These are phyloP conservation scores for Puccinellia tenuiflora DNA, from an alignment of 176 grass and related monocot genomes.

Conservation along the genomic window DNA sequence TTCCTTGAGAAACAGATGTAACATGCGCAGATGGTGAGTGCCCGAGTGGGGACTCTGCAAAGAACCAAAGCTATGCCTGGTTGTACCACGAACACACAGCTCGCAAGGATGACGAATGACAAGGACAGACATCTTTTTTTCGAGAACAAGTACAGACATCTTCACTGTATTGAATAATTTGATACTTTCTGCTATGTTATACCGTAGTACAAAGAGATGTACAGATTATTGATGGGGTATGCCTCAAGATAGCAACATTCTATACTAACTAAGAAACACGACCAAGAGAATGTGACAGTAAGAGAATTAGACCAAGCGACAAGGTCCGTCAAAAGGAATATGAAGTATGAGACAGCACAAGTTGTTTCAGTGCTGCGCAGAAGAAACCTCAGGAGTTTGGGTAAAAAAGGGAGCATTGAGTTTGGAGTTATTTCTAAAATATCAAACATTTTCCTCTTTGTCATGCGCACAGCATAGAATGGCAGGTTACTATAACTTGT, in stretches of 20 bases:
- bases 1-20: conserved; percentile 43
- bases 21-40: conserved; percentile 21
- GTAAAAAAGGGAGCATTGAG: neutral
- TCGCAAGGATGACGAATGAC: conserved; percentile 9
- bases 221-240: conserved; percentile 1
- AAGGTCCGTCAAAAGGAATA: neutral
- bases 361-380: neutral
- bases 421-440: neutral
- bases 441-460: neutral
- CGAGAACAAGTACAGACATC: neutral
- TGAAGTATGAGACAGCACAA: neutral
- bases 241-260: conserved; percentile 1
- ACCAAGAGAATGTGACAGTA: neutral
- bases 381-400: neutral
- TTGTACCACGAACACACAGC: conserved; percentile 19
- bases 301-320: neutral
- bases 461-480: neutral
- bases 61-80: conserved; percentile 15
- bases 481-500: neutral
- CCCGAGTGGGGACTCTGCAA: conserved; percentile 18
- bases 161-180: conserved; percentile 12
- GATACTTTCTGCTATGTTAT: neutral
- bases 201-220: neutral
- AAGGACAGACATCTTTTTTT: conserved; percentile 7
- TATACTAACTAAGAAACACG: neutral